Evolutionary conservation across 2,329 filamentous ascomycete species (phyloP), one percentile per base, ranked within the genome.

Genomic region (Tolypocladium tropicale): DNA sequence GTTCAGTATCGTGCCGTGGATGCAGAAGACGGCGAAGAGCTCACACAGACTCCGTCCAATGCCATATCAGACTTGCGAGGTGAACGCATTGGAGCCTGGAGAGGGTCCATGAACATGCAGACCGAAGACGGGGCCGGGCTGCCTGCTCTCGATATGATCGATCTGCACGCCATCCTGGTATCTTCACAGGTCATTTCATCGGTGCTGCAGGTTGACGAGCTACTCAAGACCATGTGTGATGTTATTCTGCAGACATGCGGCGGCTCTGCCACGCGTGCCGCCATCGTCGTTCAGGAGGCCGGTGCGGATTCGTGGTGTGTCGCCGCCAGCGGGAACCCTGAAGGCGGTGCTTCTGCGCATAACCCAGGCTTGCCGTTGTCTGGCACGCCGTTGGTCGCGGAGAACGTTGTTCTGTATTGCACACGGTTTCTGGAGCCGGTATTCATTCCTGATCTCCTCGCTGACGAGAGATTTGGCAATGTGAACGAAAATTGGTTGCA

Each of bases 161-260:
- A 92, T 68, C 70, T 92, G 59, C 85, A 89, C 46, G 86, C 86
- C 28, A 92, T 93, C 57, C 75, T 93, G 16, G 84, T 89, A 62
- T 89, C 86, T 3, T 90, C 86, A 11, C 89, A 91, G 66, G 81
- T 92, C 48, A 85, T 93, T 48, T 92, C 88, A 5, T 91, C 88
- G 18, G 86, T 91, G 53, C 72, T 93, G 12, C 81, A 88, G 60
- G 82, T 92, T 14, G 88, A 92, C 60, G 81, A 86, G 63, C 77
- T 93, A 4, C 78, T 92, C 58, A 85, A 86, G 64, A 91, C 88
- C 46, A 90, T 93, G 83, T 89, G 87, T 62, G 84, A 90, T 59
- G 89, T 92, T 59, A 89, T 92, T 52, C 70, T 92, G 30, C 86
- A 91, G 62, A 90, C 86, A 0, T 90, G 87, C 53, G 88, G 87